Evolutionary conservation across 83 land plant genomes (phyloP).

Genomic region (Picea engelmannii): DNA sequence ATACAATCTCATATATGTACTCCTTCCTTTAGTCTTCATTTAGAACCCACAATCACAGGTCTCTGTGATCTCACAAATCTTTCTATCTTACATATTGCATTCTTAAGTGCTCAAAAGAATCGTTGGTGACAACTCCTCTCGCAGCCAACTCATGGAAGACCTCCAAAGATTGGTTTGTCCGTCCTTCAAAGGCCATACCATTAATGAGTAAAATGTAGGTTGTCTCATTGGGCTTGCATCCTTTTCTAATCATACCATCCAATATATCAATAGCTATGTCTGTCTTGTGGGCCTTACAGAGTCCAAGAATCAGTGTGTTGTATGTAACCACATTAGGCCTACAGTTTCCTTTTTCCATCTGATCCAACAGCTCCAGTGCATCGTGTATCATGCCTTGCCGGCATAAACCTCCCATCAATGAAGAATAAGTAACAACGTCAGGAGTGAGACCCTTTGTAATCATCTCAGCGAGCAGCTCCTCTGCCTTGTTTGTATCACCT

Average conservation of each 20-base stretch:
- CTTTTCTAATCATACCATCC: conserved; percentile 52
- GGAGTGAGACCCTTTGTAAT: conserved; percentile 49
- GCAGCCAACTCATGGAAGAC: conserved; percentile 38
- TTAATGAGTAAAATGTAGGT: conserved; percentile 52
- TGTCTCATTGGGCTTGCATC: conserved; percentile 52
- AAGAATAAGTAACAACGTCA: conserved; percentile 44
- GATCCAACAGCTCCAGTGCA: conserved; percentile 38
- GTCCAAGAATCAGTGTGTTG: conserved; percentile 55
- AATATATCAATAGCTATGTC: conserved; percentile 50
- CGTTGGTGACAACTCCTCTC: conserved; percentile 28
- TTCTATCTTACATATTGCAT: too few relatives aligned
- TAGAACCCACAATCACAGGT: too few relatives aligned
- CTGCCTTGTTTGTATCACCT: conserved; percentile 43
- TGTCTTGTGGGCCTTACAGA: conserved; percentile 51
- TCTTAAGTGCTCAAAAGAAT: conserved; percentile 2
- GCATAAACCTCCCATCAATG: conserved; percentile 56
- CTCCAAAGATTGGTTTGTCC: conserved; percentile 32
- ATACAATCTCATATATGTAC: too few relatives aligned
- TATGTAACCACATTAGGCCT: conserved; percentile 42
- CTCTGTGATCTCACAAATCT: too few relatives aligned
- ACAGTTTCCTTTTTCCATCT: conserved; percentile 44
- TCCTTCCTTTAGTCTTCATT: too few relatives aligned
- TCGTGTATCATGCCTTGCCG: conserved; percentile 57
- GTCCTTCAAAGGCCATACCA: conserved; percentile 56
- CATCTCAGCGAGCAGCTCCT: conserved; percentile 35